phyloP scores from a whole-genome alignment of 2,329 filamentous ascomycete genomes.

The Nemania sp. region DNA sequence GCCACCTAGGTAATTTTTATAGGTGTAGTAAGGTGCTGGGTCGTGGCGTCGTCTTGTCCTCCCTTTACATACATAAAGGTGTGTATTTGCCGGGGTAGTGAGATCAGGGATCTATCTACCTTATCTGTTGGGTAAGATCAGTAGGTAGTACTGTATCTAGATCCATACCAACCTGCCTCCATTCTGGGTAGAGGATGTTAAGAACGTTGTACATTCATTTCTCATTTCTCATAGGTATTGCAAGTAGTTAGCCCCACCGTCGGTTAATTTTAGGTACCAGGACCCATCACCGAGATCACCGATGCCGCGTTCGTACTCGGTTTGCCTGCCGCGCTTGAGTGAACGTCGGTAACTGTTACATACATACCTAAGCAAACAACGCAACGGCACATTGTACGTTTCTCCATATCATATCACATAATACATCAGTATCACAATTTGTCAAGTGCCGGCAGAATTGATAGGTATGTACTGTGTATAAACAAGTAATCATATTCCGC shows the following conservation, averaged over 20 bases:
- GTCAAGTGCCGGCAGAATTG: background rate
- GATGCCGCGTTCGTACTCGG: slow-evolving; percentile 32
- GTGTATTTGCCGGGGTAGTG: background rate
- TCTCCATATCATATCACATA: background rate
- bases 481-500: background rate
- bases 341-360: background rate
- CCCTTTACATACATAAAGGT: background rate
- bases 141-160: background rate
- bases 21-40: slow-evolving; percentile 34
- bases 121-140: slow-evolving; percentile 20
- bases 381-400: background rate
- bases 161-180: background rate
- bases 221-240: background rate
- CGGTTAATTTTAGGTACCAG: background rate
- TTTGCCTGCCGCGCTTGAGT: slow-evolving; percentile 23
- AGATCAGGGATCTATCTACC: slow-evolving; percentile 26
- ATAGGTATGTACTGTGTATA: background rate
- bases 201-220: background rate
- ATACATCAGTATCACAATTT: background rate
- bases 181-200: too few relatives aligned
- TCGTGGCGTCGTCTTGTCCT: slow-evolving; percentile 3
- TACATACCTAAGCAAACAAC: slow-evolving; percentile 18
- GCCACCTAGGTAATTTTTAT: background rate
- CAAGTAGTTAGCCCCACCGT: slow-evolving; percentile 16
- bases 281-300: background rate